Base-by-base conservation (phyloP, 805 yeast genomes). In the Candida xiaguanensis region DNA sequence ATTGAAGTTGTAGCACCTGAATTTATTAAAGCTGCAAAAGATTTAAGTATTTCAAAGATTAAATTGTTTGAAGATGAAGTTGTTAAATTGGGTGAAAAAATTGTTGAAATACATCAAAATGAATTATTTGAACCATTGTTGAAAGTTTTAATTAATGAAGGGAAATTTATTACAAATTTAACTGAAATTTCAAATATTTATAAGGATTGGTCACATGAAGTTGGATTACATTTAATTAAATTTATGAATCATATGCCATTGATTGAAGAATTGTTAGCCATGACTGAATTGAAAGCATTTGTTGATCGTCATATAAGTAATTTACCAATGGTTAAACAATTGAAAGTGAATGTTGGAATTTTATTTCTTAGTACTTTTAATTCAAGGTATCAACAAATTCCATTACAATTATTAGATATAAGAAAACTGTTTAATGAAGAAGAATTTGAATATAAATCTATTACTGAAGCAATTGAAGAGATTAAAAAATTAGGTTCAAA, bases 191-290 rank as follows among this genome's bases (percentile, higher is more conserved):
- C 84, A 3, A 78, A 77, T 34, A 68, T 85, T 8, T 77, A 84
- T 45, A 56, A 70, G 22, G 71, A 72, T 14, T 87, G 95, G 95
- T 68, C 81, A 2, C 62, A 63, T 20, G 70, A 65, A 15, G 88
- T 86, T 0, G 62, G 69, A 16, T 64, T 64, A 1, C 68, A 79
- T 0, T 79, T 84, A 38, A 46, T 79, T 15, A 65, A 63, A 27
- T 85, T 85, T 50, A 83, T 87, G 27, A 74, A 73, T 27, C 64
- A 74, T 5, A 70, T 79, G 61, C 85, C 83, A 2, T 70, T 74
- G 46, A 80, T 80, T 2, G 77, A 77, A 51, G 80, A 77, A 39
- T 56, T 80, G 20, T 72, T 73, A 44, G 69, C 56, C 13, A 72
- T 67, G 58, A 83, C 67, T 40, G 51, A 58, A 24, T 73, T 86